These are phyloP conservation scores for Piper betle DNA, from an alignment of 164 flowering plant species.

Conservation along the genomic window DNA sequence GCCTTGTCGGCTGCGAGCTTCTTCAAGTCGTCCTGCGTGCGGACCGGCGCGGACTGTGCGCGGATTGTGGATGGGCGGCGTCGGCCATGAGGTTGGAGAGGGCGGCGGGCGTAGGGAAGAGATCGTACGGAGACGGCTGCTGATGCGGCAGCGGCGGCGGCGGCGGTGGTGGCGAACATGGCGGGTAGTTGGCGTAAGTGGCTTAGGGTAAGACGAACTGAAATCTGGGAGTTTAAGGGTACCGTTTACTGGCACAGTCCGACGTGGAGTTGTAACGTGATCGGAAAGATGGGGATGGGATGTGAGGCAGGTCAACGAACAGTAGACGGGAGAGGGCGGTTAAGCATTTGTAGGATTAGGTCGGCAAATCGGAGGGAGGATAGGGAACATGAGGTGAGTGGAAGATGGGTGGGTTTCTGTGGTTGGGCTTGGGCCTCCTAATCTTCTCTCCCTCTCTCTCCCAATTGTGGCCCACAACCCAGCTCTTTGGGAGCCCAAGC, in stretches of 20 bases:
- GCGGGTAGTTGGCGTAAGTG: background rate
- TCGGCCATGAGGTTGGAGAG: background rate
- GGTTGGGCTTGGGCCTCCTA: background rate
- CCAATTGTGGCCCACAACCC: too few species aligned
- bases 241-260: too few species aligned
- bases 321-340: too few species aligned
- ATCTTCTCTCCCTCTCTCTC: too few species aligned
- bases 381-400: background rate
- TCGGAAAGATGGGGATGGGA: too few species aligned
- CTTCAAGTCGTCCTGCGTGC: conserved; percentile 9
- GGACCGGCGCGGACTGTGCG: conserved; percentile 1
- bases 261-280: too few species aligned
- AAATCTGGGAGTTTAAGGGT: background rate
- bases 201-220: background rate
- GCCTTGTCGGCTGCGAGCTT: conserved; percentile 10
- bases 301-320: too few species aligned
- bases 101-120: background rate
- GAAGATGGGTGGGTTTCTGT: background rate
- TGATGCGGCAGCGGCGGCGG: background rate
- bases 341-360: background rate
- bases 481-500: too few species aligned
- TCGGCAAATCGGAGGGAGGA: background rate
- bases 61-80: background rate
- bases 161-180: background rate
- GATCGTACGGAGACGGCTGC: conserved; percentile 2